These are phyloP conservation scores for Decorospora gaudefroyi DNA, from an alignment of 2,329 filamentous ascomycete genomes.

Conservation along the genomic window DNA sequence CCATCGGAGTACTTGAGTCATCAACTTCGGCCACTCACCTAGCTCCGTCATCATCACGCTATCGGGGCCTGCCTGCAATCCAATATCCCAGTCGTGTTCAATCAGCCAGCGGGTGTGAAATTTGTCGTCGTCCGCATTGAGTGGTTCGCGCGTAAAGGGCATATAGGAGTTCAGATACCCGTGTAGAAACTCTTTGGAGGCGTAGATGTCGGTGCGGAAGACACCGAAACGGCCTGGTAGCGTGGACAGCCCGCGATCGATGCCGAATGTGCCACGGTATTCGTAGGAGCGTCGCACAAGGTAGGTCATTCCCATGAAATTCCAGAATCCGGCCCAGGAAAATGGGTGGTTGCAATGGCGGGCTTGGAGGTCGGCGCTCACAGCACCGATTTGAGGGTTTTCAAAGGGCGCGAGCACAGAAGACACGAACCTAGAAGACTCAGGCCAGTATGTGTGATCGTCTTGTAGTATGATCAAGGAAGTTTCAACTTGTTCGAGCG, in stretches of 20 bases:
- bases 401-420: neutral
- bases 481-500: neutral
- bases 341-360: too few species aligned
- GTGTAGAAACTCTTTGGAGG: neutral
- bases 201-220: neutral
- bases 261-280: constrained; percentile 7
- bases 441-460: constrained; percentile 1
- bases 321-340: too few species aligned
- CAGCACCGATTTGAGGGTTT: too few species aligned
- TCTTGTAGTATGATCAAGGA: neutral
- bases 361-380: too few species aligned
- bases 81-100: neutral
- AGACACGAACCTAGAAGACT: neutral
- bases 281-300: constrained; percentile 1
- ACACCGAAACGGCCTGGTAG: constrained; percentile 7
- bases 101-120: neutral
- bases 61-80: neutral
- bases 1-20: neutral
- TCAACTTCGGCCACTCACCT: neutral
- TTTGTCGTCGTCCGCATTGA: neutral
- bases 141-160: too few species aligned
- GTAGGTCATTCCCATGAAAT: constrained; percentile 7
- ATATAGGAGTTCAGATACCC: neutral
- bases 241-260: constrained; percentile 1
- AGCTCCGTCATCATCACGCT: neutral